Evolutionary conservation across 352 stramenopile species (phyloP), one percentile per base, ranked within the genome.

Genomic region (Pythium guiyangense): DNA sequence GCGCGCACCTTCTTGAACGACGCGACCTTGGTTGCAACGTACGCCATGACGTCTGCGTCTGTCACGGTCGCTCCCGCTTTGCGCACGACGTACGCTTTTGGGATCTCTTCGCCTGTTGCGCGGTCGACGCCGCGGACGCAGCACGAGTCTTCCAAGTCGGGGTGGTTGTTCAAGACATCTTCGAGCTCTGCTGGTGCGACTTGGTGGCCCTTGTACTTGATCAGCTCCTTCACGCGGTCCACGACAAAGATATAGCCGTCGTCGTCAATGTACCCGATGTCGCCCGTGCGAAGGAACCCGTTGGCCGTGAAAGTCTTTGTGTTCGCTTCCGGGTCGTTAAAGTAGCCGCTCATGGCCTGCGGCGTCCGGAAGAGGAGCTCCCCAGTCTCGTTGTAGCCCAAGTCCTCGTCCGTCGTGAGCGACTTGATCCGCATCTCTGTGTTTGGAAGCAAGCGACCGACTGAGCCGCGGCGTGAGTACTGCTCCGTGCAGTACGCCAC

Each of bases 211-310:
- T 96, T 96, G 59, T 96, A 91, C 74, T 98, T 98, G 71, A 98
- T 98, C 42, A 98, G 73, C 67, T 98, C 92, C 77, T 98, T 98
- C 34, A 96, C 69, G n/a, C 92, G 71, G 66, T 98, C 94, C 0
- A 88, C 87, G 50, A 98, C 96, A 59, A 88, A 97, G 27, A 97
- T 81, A 62, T 77, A 97, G 0, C 89, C 91, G 48, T 97, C 86
- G 15, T 92, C 74, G n/a, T n/a, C n/a, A n/a, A n/a, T n/a, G n/a
- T n/a, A n/a, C n/a, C n/a, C n/a, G n/a, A n/a, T n/a, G n/a, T 98
- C 94, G 20, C 92, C 94, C 26, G 90, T 97, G 53, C 78, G 73
- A 26, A 98, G 63, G 71, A 88, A 97, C 0, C 86, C 81, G 45
- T 89, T 79, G 39, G 82, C 50, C 15, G 73, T 92, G 40, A 98